Percentiles rank a stretch among this genome's conserved stretches.
Evolutionary conservation across 2,329 filamentous ascomycete species (phyloP).

Genomic region (Sordariomycetes sp.): DNA sequence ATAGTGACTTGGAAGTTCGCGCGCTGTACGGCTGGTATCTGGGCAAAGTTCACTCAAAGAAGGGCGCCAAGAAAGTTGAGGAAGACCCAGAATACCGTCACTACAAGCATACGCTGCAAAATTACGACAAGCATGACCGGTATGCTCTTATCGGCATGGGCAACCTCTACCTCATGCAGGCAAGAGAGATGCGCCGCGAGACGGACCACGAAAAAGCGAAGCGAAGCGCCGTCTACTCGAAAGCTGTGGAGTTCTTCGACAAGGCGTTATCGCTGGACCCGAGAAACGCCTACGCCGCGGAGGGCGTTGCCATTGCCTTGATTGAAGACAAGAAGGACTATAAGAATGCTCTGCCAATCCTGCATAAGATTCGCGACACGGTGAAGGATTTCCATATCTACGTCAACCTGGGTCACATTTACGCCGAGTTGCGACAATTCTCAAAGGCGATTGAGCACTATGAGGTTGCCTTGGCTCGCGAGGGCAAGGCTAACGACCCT

Average conservation of each 20-base stretch:
- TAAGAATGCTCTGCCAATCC: slow-evolving; percentile 72
- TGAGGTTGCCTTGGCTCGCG: slow-evolving; percentile 72
- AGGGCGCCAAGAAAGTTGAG: slow-evolving; percentile 67
- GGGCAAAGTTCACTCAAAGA: slow-evolving; percentile 71
- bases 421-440: slow-evolving; percentile 83
- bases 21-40: slow-evolving; percentile 94
- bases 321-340: slow-evolving; percentile 92
- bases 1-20: slow-evolving; percentile 81
- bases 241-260: slow-evolving; percentile 96
- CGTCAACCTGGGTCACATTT: slow-evolving; percentile 90
- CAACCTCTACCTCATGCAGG: slow-evolving; percentile 78
- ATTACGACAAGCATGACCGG: slow-evolving; percentile 95
- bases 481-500: slow-evolving; percentile 64
- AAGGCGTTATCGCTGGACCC: slow-evolving; percentile 93
- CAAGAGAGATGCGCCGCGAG: slow-evolving; percentile 88
- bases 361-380: slow-evolving; percentile 84
- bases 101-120: slow-evolving; percentile 91
- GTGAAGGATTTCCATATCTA: slow-evolving; percentile 81
- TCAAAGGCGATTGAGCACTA: slow-evolving; percentile 91
- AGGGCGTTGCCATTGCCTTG: slow-evolving; percentile 89
- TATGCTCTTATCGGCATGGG: slow-evolving; percentile 97
- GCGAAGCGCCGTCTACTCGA: slow-evolving; percentile 75
- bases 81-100: slow-evolving; percentile 90
- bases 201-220: slow-evolving; percentile 88
- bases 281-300: slow-evolving; percentile 91